These are phyloP conservation scores for Stevia rebaudiana DNA, from an alignment of 140 eudicot species.

Conservation along the genomic window DNA sequence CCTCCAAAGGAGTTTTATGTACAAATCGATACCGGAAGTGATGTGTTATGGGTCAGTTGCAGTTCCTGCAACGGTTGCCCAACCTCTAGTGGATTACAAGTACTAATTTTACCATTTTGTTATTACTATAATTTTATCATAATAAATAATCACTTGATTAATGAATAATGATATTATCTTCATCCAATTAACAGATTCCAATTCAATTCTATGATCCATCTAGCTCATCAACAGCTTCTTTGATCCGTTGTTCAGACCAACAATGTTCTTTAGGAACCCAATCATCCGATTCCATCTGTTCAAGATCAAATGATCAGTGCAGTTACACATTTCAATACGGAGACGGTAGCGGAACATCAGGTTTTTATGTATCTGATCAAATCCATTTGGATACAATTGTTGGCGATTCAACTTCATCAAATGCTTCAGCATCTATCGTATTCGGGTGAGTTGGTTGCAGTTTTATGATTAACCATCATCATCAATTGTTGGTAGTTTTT, in stretches of 20 bases:
- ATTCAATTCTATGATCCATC: conserved; percentile 74
- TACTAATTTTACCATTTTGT: conserved; percentile 18
- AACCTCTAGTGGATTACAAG: conserved; percentile 82
- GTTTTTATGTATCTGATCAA: conserved; percentile 68
- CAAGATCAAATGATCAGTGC: conserved; percentile 51
- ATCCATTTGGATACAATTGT: conserved; percentile 67
- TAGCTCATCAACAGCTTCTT: conserved; percentile 56
- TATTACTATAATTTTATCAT: not conserved
- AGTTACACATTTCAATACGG: conserved; percentile 84
- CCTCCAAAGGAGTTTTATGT: conserved; percentile 80
- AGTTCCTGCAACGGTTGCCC: conserved; percentile 73
- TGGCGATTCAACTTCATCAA: conserved; percentile 47
- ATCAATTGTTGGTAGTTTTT: not conserved
- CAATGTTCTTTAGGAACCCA: conserved; percentile 65
- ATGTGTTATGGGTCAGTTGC: conserved; percentile 89
- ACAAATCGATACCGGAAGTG: conserved; percentile 92
- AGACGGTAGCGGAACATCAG: conserved; percentile 88
- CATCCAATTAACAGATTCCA: conserved; percentile 44
- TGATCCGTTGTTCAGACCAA: conserved; percentile 68
- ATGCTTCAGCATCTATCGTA: conserved; percentile 64
- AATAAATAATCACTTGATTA: not conserved
- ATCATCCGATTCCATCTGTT: conserved; percentile 61
- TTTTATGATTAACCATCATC: not conserved
- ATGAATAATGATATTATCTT: not conserved
- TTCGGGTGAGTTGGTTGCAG: conserved; percentile 60